Base-by-base conservation (phyloP, 1,284 basidiomycete genomes). In the Puccinia triticina region DNA sequence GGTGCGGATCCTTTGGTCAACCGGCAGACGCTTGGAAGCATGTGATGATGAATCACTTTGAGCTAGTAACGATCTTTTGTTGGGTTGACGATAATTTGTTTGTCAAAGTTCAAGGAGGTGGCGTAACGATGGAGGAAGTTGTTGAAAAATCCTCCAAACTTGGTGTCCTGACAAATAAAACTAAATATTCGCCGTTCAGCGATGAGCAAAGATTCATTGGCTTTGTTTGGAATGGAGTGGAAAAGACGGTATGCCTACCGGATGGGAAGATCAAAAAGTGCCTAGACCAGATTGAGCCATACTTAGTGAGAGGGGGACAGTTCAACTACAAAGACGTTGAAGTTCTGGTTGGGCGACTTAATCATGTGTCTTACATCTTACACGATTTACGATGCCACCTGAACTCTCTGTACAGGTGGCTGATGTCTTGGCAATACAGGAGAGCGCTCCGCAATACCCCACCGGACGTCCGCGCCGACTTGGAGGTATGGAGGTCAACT, bases 171-270 rank as follows among this genome's bases (percentile, higher is more conserved):
- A 75, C 73, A 57, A 75, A 75, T 21, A 23, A 23, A 2, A 75
- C 32, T 18, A 76, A 76, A n/a, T n/a, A n/a, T n/a, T n/a, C n/a
- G n/a, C n/a, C n/a, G n/a, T n/a, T n/a, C n/a, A n/a, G n/a, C n/a
- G 32, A 53, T 23, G 12, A 16, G 11, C 55, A 76, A 16, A 76
- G 61, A 18, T 76, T 61, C 43, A 40, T 76, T 21, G 74, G 74
- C 18, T 76, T 76, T 40, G 37, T 76, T 0, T 76, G 74, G 74
- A 43, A 76, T n/a, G 74, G 26, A 0, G 37, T 46, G 1, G 34
- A 37, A 40, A 53, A 76, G 14, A 76, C 74, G 21, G 53, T 43
- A 0, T 18, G 7, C 1, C 21, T 75, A 18, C 73, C 73, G 21
- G 18, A 40, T 4, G 55, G 26, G 18, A 76, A 76, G 21, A 32